Percentiles rank a stretch among this genome's conserved stretches.
Conservation (phyloP, 2,329 filamentous ascomycete genomes). For the Dactylellina sp. region DNA sequence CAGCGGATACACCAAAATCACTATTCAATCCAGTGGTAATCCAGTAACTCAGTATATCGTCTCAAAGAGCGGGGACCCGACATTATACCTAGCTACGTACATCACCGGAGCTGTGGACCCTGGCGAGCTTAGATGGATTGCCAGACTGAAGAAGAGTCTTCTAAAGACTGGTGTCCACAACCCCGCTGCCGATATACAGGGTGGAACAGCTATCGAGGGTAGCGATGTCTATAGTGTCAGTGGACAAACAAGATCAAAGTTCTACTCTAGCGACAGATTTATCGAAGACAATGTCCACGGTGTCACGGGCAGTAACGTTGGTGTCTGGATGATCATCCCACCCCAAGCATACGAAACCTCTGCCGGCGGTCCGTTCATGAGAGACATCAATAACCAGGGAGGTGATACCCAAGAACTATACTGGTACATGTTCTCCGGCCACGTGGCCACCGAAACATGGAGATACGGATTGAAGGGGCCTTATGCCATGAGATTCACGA, state of each 20-base stretch:
- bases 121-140: slow-evolving; percentile 74
- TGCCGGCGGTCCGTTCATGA: slow-evolving; percentile 75
- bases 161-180: slow-evolving; percentile 45
- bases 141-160: slow-evolving; percentile 50
- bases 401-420: slow-evolving; percentile 72
- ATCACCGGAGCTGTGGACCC: slow-evolving; percentile 70
- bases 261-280: slow-evolving; percentile 76
- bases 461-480: slow-evolving; percentile 75
- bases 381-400: slow-evolving; percentile 70
- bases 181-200: slow-evolving; percentile 34
- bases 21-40: slow-evolving; percentile 71
- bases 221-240: slow-evolving; percentile 68
- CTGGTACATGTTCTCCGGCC: slow-evolving; percentile 75
- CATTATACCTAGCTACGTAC: slow-evolving; percentile 73
- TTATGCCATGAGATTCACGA: slow-evolving; percentile 73
- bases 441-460: slow-evolving; percentile 73
- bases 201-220: slow-evolving; percentile 47
- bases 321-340: slow-evolving; percentile 72
- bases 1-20: slow-evolving; percentile 67
- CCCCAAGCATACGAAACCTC: slow-evolving; percentile 71
- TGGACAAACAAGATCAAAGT: slow-evolving; percentile 75
- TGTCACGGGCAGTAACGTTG: slow-evolving; percentile 67
- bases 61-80: slow-evolving; percentile 71
- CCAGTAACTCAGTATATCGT: slow-evolving; percentile 72
- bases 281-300: slow-evolving; percentile 76